Conservation (phyloP, 805 yeast species). For the Myxozyma sirexii region DNA sequence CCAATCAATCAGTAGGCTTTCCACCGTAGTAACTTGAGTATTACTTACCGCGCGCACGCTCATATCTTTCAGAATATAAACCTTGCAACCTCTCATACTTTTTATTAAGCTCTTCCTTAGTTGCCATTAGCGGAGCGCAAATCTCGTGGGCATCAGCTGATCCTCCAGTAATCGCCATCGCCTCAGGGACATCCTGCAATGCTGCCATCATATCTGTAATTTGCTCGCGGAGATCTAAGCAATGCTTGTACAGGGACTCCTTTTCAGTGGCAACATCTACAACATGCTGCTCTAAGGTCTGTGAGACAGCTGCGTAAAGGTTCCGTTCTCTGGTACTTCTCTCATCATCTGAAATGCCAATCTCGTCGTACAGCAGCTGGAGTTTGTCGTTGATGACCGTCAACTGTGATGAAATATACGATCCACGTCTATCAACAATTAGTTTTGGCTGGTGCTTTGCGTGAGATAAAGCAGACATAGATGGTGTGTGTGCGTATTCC, state of each 20-base stretch:
- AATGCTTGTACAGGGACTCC: slow-evolving; percentile 34
- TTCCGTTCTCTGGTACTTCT: slow-evolving; percentile 37
- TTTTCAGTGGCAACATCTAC: slow-evolving; percentile 37
- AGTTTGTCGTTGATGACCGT: slow-evolving; percentile 36
- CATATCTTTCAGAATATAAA: slow-evolving; percentile 35
- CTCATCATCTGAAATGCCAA: slow-evolving; percentile 36
- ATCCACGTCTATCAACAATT: slow-evolving; percentile 30
- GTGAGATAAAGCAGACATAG: neutral
- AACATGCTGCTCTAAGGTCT: slow-evolving; percentile 40
- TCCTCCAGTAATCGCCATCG: neutral
- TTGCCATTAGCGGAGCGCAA: slow-evolving; percentile 34
- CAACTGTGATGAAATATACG: slow-evolving; percentile 38
- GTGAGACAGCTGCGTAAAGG: slow-evolving; percentile 37
- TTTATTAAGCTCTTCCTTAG: slow-evolving; percentile 21
- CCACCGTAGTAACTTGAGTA: neutral
- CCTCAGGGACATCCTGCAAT: slow-evolving; percentile 30
- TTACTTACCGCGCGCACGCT: slow-evolving; percentile 28
- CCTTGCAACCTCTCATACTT: slow-evolving; percentile 30
- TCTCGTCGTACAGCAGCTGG: slow-evolving; percentile 38
- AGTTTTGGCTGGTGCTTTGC: neutral
- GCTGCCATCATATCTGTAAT: slow-evolving; percentile 36
- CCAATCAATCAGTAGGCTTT: neutral
- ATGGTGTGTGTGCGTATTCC: neutral
- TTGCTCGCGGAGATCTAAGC: slow-evolving; percentile 32
- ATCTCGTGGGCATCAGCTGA: slow-evolving; percentile 32